Conservation (phyloP, 192 early-diverging fungal species). For the Diversispora eburnea region DNA sequence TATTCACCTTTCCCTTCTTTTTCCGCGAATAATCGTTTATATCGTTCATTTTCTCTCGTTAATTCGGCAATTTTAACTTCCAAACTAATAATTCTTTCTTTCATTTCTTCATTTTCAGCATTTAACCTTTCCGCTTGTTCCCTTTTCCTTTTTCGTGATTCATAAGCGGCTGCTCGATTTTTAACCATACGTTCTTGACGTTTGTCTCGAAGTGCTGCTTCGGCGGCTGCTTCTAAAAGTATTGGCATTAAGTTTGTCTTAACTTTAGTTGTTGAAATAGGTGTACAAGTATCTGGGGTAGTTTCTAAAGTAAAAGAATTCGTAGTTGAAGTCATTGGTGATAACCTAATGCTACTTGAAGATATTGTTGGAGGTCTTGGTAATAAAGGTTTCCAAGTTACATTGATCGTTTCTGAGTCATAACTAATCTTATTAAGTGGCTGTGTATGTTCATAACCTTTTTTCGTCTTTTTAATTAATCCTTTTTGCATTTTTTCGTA, state of each 20-base stretch:
- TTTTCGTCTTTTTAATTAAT: too few species aligned
- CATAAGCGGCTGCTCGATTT: slow-evolving; percentile 28
- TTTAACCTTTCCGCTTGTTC: slow-evolving; percentile 24
- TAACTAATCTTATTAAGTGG: too few species aligned
- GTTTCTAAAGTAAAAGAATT: too few species aligned
- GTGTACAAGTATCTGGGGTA: background rate
- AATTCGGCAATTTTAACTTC: slow-evolving; percentile 15
- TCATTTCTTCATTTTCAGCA: slow-evolving; percentile 16
- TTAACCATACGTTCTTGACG: slow-evolving; percentile 29
- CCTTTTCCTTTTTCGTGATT: slow-evolving; percentile 26
- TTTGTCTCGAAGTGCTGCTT: slow-evolving; percentile 22
- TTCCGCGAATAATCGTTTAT: background rate
- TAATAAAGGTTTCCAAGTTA: slow-evolving; percentile 18
- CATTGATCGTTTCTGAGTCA: background rate
- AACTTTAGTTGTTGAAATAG: background rate
- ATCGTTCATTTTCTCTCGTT: background rate
- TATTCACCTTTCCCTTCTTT: slow-evolving; percentile 46
- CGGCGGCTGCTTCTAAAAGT: slow-evolving; percentile 20
- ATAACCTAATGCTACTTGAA: background rate
- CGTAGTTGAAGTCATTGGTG: background rate
- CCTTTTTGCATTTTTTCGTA: too few species aligned
- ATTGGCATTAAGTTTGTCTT: slow-evolving; percentile 22
- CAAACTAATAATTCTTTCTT: slow-evolving; percentile 2
- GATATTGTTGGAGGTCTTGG: slow-evolving; percentile 10
- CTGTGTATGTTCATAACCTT: too few species aligned